These are phyloP conservation scores for Diplogelasinospora grovesii DNA, from an alignment of 495 filamentous ascomycete genomes.

Conservation along the genomic window DNA sequence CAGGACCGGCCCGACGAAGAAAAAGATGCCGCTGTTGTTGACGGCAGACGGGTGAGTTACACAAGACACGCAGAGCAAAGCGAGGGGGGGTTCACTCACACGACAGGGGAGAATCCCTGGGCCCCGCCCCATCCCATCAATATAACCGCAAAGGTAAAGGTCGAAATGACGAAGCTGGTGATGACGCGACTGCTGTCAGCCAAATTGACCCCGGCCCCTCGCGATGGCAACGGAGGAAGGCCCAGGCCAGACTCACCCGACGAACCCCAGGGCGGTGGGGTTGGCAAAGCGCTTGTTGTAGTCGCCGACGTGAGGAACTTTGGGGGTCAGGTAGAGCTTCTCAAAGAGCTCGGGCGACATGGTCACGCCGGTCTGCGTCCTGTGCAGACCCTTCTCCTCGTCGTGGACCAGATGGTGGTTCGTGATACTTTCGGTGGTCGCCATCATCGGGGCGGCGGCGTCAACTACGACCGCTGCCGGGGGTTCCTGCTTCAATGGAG, in stretches of 20 bases:
- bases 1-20: constrained; percentile 47
- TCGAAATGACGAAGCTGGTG: constrained; percentile 45
- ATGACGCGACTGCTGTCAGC: no score
- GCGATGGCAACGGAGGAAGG: neutral
- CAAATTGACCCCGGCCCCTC: no score
- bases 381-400: constrained; percentile 34
- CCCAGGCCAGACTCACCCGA: constrained; percentile 29
- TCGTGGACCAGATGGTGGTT: constrained; percentile 15
- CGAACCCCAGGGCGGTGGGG: constrained; percentile 47
- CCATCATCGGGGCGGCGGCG: no score
- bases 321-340: constrained; percentile 52
- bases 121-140: constrained; percentile 53
- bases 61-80: neutral
- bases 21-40: constrained; percentile 44
- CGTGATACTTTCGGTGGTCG: constrained; percentile 5
- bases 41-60: neutral
- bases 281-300: constrained; percentile 46
- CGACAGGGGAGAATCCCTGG: constrained; percentile 39
- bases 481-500: no score
- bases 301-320: constrained; percentile 42
- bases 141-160: constrained; percentile 38
- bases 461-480: no score
- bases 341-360: constrained; percentile 52
- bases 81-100: constrained; percentile 26
- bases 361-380: constrained; percentile 32